A percentile compares a stretch with the other conserved stretches of the same genome.
These are phyloP conservation scores for Colletotrichum sp. DNA, from an alignment of 2,329 filamentous ascomycete genomes.

Conservation along the genomic window DNA sequence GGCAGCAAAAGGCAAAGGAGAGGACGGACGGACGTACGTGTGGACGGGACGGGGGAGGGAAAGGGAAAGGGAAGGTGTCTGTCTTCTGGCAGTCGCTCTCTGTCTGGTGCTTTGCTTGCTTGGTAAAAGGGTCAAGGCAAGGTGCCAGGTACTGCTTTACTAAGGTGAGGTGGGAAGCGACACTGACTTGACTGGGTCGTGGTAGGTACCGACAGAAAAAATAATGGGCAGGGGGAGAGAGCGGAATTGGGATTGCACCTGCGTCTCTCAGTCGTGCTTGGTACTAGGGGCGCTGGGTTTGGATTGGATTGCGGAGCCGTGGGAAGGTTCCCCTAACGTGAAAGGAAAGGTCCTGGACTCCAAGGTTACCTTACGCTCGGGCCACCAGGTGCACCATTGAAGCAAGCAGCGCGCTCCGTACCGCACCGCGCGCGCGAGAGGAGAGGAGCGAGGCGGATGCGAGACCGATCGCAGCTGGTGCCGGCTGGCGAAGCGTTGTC, in stretches of 20 bases:
- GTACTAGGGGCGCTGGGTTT: background rate
- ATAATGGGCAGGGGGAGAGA: background rate
- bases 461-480: background rate
- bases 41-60: constrained; percentile 8
- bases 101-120: background rate
- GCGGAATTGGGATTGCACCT: constrained; percentile 6
- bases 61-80: constrained; percentile 5
- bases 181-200: background rate
- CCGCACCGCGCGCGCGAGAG: background rate
- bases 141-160: background rate
- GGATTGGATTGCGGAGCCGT: constrained; percentile 18
- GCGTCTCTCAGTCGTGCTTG: background rate
- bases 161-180: background rate
- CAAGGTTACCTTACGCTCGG: constrained; percentile 17
- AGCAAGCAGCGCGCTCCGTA: background rate
- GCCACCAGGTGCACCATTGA: constrained; percentile 10
- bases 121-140: background rate
- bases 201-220: background rate
- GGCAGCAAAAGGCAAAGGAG: constrained; percentile 17
- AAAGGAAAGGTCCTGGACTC: constrained; percentile 15
- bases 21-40: constrained; percentile 15
- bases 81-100: background rate
- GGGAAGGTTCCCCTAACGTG: constrained; percentile 19
- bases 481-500: background rate
- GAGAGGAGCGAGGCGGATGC: background rate